Conservation (phyloP, 495 filamentous ascomycete genomes). For the Hypoxylon crocopeplum region DNA sequence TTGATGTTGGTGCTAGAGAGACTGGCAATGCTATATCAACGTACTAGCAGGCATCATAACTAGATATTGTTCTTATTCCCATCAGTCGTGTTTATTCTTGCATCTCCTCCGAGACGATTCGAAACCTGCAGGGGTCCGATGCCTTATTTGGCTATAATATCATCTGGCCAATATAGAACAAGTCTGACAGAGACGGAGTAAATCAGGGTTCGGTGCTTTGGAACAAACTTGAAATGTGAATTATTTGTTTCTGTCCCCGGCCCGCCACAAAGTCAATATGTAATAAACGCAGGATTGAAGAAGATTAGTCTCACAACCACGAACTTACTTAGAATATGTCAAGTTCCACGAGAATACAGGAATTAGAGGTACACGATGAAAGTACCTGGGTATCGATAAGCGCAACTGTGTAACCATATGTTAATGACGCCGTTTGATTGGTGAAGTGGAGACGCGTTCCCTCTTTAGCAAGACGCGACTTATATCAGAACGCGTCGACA, state of each 20-base stretch:
- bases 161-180: slow-evolving; percentile 27
- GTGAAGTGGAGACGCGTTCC: slow-evolving; percentile 26
- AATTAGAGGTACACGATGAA: not conserved
- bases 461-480: slow-evolving; percentile 23
- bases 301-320: not conserved
- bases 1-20: slow-evolving; percentile 5
- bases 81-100: slow-evolving; percentile 15
- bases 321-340: too few species aligned
- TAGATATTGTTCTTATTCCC: slow-evolving; percentile 1
- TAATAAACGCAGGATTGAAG: too few species aligned
- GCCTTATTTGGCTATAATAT: slow-evolving; percentile 14
- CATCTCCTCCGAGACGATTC: slow-evolving; percentile 18
- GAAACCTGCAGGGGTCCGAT: slow-evolving; percentile 31
- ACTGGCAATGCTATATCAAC: slow-evolving; percentile 1
- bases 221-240: too few species aligned
- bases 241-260: too few species aligned
- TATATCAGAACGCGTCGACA: slow-evolving; percentile 27
- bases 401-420: not conserved
- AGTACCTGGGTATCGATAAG: slow-evolving; percentile 42
- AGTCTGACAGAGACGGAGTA: too few species aligned
- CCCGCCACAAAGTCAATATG: too few species aligned
- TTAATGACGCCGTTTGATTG: slow-evolving; percentile 23
- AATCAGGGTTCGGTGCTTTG: too few species aligned
- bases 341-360: slow-evolving; percentile 7
- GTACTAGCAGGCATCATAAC: slow-evolving; percentile 18